phyloP scores from a whole-genome alignment of 805 yeast genomes.

The Candida boleticola region DNA sequence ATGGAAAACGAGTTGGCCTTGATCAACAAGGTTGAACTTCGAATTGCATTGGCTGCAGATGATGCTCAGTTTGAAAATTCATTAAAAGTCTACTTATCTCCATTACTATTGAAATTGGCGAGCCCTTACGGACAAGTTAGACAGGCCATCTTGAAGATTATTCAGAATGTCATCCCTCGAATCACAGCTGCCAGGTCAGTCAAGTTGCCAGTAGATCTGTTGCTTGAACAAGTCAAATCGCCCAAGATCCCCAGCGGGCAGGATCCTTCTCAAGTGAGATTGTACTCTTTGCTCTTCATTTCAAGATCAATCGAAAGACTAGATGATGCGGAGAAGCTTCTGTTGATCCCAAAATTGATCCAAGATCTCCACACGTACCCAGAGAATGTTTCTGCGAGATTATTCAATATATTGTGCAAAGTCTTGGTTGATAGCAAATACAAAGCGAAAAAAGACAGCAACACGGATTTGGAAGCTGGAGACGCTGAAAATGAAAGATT shows the following conservation, averaged over 20 bases:
- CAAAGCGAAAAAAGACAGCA: conserved; percentile 22
- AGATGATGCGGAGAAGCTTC: conserved; percentile 28
- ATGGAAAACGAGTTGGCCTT: conserved; percentile 55
- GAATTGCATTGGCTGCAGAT: conserved; percentile 72
- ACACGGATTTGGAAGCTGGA: conserved; percentile 27
- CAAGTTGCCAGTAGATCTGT: conserved; percentile 61
- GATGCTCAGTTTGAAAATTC: conserved; percentile 62
- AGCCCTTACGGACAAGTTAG: conserved; percentile 69
- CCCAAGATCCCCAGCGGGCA: conserved; percentile 47
- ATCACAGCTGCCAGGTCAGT: conserved; percentile 53
- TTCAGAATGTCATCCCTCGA: conserved; percentile 67
- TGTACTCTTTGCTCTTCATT: conserved; percentile 63
- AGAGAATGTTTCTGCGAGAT: conserved; percentile 46
- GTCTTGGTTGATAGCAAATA: conserved; percentile 41
- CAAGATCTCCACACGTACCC: conserved; percentile 43
- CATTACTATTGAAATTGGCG: conserved; percentile 73
- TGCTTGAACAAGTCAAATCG: conserved; percentile 59
- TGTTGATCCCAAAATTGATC: conserved; percentile 48
- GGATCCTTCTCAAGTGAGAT: conserved; percentile 51
- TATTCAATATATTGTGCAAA: conserved; percentile 61
- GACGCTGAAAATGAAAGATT: conserved; percentile 46
- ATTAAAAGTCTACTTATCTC: conserved; percentile 65
- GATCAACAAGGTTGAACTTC: conserved; percentile 75
- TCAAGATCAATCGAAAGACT: conserved; percentile 67
- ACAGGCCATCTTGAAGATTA: conserved; percentile 60